Evolutionary conservation across 2,329 filamentous ascomycete genomes (phyloP).

Genomic region (Verticillium zaregamsianum): DNA sequence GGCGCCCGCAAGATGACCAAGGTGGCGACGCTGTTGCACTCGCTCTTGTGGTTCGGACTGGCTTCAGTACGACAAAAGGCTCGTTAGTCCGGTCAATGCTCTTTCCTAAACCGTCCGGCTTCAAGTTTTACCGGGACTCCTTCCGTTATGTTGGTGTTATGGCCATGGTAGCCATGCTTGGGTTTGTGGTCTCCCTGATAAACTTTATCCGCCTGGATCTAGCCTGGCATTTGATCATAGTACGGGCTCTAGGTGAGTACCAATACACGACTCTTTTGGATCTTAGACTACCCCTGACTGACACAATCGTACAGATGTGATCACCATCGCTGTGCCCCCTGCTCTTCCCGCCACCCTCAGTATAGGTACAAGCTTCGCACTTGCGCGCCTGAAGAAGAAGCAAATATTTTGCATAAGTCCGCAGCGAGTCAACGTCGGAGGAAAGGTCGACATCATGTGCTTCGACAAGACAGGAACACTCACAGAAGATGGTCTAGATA

Average conservation of each 20-base stretch:
- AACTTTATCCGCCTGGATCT: slow-evolving; percentile 87
- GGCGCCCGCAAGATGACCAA: slow-evolving; percentile 79
- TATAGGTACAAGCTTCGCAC: slow-evolving; percentile 93
- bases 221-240: slow-evolving; percentile 84
- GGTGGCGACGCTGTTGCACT: slow-evolving; percentile 87
- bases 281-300: neutral
- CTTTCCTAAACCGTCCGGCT: slow-evolving; percentile 95
- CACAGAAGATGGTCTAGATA: slow-evolving; percentile 92
- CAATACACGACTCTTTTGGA: too few species aligned
- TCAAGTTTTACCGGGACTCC: slow-evolving; percentile 97
- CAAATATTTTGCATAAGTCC: slow-evolving; percentile 97
- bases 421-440: slow-evolving; percentile 92
- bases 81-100: slow-evolving; percentile 95
- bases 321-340: slow-evolving; percentile 95
- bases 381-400: slow-evolving; percentile 79
- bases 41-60: slow-evolving; percentile 87
- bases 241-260: slow-evolving; percentile 62
- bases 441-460: slow-evolving; percentile 92
- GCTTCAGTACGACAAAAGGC: slow-evolving; percentile 97
- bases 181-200: slow-evolving; percentile 85
- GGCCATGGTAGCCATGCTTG: slow-evolving; percentile 77
- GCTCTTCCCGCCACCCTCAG: slow-evolving; percentile 91
- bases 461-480: slow-evolving; percentile 99
- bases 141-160: slow-evolving; percentile 98
- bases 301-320: slow-evolving; percentile 58